Conservation (phyloP, 2,329 filamentous ascomycete species). For the Aspergillus arachidicola region DNA sequence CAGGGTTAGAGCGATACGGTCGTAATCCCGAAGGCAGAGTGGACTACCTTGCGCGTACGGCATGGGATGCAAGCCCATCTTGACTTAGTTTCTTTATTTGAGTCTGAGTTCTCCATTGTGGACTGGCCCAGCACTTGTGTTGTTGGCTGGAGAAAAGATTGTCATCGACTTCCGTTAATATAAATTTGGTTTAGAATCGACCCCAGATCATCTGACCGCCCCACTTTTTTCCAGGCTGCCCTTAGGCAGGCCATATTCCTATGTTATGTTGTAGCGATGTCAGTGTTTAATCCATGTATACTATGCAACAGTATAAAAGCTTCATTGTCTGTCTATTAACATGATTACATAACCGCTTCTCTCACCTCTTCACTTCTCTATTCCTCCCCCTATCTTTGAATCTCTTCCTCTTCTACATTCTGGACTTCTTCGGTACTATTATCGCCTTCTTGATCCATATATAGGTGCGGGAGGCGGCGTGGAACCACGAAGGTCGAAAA, state of each 20-base stretch:
- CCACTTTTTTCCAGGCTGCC: not conserved
- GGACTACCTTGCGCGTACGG: not conserved
- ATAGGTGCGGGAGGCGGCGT: no score
- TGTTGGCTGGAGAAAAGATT: not conserved
- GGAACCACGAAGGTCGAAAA: no score
- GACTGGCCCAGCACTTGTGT: not conserved
- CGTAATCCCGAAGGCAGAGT: not conserved
- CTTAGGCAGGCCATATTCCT: not conserved
- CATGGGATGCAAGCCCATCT: not conserved
- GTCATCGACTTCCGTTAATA: not conserved
- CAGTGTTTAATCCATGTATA: no score
- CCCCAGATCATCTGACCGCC: not conserved
- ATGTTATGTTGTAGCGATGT: no score
- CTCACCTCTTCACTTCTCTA: no score
- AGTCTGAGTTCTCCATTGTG: not conserved
- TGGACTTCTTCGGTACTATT: no score
- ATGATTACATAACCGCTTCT: no score
- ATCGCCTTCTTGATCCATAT: no score
- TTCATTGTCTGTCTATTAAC: no score
- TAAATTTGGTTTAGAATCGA: not conserved
- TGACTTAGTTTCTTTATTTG: not conserved
- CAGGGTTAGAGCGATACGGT: not conserved
- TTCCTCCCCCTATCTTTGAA: no score
- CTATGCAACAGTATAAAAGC: no score
- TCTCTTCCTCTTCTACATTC: no score